phyloP scores from a whole-genome alignment of 768 basidiomycete genomes.

The Mycena metata region DNA sequence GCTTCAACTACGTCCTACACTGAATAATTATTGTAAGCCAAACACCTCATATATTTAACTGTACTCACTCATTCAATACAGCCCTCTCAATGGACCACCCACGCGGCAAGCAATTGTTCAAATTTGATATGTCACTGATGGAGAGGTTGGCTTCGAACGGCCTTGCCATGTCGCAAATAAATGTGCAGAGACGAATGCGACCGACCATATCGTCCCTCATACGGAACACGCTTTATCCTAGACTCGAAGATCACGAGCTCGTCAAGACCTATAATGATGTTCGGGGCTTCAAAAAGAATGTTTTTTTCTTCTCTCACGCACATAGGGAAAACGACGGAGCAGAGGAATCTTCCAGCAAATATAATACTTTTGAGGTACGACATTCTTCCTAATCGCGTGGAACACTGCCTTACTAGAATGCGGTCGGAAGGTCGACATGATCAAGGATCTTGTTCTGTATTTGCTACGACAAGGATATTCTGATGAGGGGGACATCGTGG shows the following conservation, averaged over 20 bases:
- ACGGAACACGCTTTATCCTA: slow-evolving; percentile 71
- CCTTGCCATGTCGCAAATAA: slow-evolving; percentile 75
- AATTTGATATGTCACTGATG: slow-evolving; percentile 83
- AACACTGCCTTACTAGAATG: slow-evolving; percentile 11
- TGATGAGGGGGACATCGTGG: slow-evolving; percentile 62
- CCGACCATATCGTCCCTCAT: slow-evolving; percentile 75
- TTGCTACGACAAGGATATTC: slow-evolving; percentile 63
- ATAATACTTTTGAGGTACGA: slow-evolving; percentile 74
- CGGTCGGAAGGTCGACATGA: slow-evolving; percentile 56
- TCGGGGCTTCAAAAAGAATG: slow-evolving; percentile 71
- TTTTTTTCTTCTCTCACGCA: slow-evolving; percentile 77
- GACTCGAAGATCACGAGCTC: slow-evolving; percentile 67
- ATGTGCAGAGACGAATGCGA: slow-evolving; percentile 83
- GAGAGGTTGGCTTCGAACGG: slow-evolving; percentile 73
- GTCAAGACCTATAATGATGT: slow-evolving; percentile 68
- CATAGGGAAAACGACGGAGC: slow-evolving; percentile 70
- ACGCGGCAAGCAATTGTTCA: slow-evolving; percentile 67
- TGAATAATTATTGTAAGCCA: slow-evolving; percentile 71
- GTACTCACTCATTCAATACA: slow-evolving; percentile 42
- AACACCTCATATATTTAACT: background rate
- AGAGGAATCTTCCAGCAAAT: slow-evolving; percentile 77
- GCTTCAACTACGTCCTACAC: slow-evolving; percentile 76
- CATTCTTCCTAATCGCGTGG: background rate
- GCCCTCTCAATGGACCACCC: slow-evolving; percentile 78
- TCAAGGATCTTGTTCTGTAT: slow-evolving; percentile 59